These are phyloP conservation scores for Leccinum pellstonianum DNA, from an alignment of 768 basidiomycete genomes.

Conservation along the genomic window DNA sequence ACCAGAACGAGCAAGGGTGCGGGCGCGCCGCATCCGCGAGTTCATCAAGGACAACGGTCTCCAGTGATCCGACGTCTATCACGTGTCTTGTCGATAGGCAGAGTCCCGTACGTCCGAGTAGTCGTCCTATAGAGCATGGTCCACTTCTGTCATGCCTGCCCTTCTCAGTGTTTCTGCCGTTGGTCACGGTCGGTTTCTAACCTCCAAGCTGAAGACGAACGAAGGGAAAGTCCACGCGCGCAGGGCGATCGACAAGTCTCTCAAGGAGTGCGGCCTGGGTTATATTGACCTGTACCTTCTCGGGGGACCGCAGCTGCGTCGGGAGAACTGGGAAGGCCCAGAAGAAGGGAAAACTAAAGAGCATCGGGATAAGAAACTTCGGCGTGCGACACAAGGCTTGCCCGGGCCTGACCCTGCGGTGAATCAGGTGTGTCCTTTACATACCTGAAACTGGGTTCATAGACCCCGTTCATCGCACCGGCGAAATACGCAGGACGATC, in stretches of 20 bases:
- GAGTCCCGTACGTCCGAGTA: too few species aligned
- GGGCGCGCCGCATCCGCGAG: constrained; percentile 55
- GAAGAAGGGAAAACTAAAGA: not conserved
- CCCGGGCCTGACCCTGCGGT: constrained; percentile 47
- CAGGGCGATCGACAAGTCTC: constrained; percentile 50
- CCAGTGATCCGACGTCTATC: constrained; percentile 37
- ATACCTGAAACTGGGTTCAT: not conserved
- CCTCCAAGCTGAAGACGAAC: constrained; percentile 60
- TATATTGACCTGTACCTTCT: constrained; percentile 5
- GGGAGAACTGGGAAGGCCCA: constrained; percentile 8
- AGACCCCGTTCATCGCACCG: constrained; percentile 6
- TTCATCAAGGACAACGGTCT: constrained; percentile 48
- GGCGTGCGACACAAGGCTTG: constrained; percentile 41
- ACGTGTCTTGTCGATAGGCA: too few species aligned
- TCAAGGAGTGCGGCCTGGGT: constrained; percentile 40
- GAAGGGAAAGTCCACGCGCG: constrained; percentile 42
- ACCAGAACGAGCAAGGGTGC: constrained; percentile 57
- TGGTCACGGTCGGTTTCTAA: too few species aligned
- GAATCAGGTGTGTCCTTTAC: constrained; percentile 50
- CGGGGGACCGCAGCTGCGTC: constrained; percentile 4
- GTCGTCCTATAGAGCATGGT: too few species aligned
- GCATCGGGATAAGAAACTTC: constrained; percentile 7
- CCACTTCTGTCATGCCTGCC: too few species aligned
- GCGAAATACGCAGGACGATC: constrained; percentile 40
- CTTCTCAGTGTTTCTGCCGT: too few species aligned